Percentiles rank a stretch among this genome's conserved stretches.
Conservation (phyloP, 768 basidiomycete genomes). For the Dendrothele bispora region DNA sequence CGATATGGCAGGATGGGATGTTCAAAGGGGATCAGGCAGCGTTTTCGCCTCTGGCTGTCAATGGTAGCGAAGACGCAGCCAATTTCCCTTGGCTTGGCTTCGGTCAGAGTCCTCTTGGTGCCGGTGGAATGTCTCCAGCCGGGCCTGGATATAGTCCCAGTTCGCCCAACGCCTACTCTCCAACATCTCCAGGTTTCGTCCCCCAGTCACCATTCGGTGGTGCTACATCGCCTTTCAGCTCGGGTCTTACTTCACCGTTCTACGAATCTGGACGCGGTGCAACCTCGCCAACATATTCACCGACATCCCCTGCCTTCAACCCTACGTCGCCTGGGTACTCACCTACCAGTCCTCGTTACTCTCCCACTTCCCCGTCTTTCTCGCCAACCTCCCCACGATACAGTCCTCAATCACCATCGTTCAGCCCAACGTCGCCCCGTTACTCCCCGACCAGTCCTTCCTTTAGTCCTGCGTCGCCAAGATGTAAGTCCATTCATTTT, state of each 20-base stretch:
- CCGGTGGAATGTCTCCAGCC: constrained; percentile 87
- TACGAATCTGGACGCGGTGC: constrained; percentile 63
- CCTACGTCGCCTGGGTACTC: constrained; percentile 84
- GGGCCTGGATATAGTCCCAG: constrained; percentile 88
- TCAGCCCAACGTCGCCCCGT: constrained; percentile 86
- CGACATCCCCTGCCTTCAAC: constrained; percentile 82
- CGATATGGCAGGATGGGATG: constrained; percentile 72
- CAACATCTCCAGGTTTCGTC: constrained; percentile 83
- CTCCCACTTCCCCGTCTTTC: constrained; percentile 81
- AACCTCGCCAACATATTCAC: constrained; percentile 86
- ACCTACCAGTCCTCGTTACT: constrained; percentile 84
- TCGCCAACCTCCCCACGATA: constrained; percentile 85
- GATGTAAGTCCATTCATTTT: constrained; percentile 54
- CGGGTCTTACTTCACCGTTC: constrained; percentile 84
- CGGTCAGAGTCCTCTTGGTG: constrained; percentile 83
- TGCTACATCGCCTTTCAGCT: constrained; percentile 81
- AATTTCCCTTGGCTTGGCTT: constrained; percentile 73
- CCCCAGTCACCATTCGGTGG: constrained; percentile 82
- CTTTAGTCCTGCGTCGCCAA: constrained; percentile 91
- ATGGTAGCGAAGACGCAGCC: constrained; percentile 79
- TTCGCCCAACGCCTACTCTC: constrained; percentile 86
- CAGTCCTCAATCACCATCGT: constrained; percentile 88
- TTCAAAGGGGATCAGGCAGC: constrained; percentile 86
- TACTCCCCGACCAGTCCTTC: constrained; percentile 90
- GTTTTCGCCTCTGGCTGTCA: constrained; percentile 93